phyloP scores from a whole-genome alignment of 1,284 basidiomycete species.

The Neotropicomus parvogracilis region DNA sequence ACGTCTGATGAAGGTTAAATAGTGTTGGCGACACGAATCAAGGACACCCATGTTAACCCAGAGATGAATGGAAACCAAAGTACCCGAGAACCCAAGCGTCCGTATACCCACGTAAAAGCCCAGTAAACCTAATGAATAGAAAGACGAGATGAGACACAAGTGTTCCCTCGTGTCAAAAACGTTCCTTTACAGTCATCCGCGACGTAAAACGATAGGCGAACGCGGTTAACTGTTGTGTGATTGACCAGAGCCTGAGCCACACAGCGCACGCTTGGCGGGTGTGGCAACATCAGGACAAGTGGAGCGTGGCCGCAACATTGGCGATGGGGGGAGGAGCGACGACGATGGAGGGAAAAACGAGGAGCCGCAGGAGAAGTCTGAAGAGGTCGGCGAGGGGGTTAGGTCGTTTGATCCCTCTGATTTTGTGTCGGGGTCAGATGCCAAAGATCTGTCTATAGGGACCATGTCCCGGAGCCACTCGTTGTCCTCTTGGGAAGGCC shows the following conservation, averaged over 20 bases:
- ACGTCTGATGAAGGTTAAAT: constrained; percentile 18
- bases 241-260: constrained; percentile 13
- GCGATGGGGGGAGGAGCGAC: constrained; percentile 18
- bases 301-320: constrained; percentile 26
- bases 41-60: constrained; percentile 6
- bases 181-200: constrained; percentile 17
- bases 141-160: constrained; percentile 3
- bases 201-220: constrained; percentile 27
- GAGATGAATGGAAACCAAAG: constrained; percentile 3
- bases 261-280: constrained; percentile 11
- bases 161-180: constrained; percentile 28
- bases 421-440: constrained; percentile 13
- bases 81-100: constrained; percentile 9
- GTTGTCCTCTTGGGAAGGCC: constrained; percentile 49
- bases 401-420: constrained; percentile 15
- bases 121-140: constrained; percentile 22
- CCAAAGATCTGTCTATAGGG: constrained; percentile 33
- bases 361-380: constrained; percentile 19
- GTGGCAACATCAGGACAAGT: constrained; percentile 16
- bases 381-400: constrained; percentile 26
- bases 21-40: constrained; percentile 1
- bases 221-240: constrained; percentile 12
- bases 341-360: constrained; percentile 18
- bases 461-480: constrained; percentile 61
- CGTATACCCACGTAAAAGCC: constrained; percentile 24